Evolutionary conservation across 1,284 basidiomycete species (phyloP), one percentile per base, ranked within the genome.

Genomic region (Cutaneotrichosporon cyanovorans): DNA sequence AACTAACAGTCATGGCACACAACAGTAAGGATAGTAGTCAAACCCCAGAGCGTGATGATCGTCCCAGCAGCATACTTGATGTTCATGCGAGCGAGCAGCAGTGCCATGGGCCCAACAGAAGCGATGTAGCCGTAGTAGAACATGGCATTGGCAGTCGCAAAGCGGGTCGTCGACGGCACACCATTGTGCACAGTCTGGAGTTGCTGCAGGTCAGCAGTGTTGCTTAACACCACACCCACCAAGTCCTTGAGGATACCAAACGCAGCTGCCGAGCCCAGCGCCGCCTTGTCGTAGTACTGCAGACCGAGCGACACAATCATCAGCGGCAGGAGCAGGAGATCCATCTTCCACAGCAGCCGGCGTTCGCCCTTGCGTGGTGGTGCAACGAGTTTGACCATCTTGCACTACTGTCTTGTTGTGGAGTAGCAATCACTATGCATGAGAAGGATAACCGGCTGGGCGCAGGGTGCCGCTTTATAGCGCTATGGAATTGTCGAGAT

Each of bases 101-200:
- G 58, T 2, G 74, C 68, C 52, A 73, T 69, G 1, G 76, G 75
- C 0, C 75, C 52, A 15, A 65, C 66, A 12, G 68, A 68, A 7
- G 69, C 66, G 42, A 75, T 69, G 58, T 74, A 76, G 16, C 75
- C 75, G 55, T 69, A 75, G 62, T 77, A 77, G 64, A 77, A 78
- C 59, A 55, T 36, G 14, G 69, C 67, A 4, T 61, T 66, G 16
- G 71, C 71, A 6, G 71, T 66, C 14, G 63, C 62, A 53, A 71
- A 68, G 30, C 67, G 45, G 12, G 66, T 54, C 6, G 73, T 73
- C 12, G 60, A 63, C 0, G 58, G 53, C 5, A 66, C 64, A 4
- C 68, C 66, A 30, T 68, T 62, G 42, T 63, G 55, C 9, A 53
- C 65, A 10, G 63, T 58, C 1, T 61, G 57, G 4, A 73, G 57